Conservation (phyloP, 768 basidiomycete species). For the Leccinum barrowsii region DNA sequence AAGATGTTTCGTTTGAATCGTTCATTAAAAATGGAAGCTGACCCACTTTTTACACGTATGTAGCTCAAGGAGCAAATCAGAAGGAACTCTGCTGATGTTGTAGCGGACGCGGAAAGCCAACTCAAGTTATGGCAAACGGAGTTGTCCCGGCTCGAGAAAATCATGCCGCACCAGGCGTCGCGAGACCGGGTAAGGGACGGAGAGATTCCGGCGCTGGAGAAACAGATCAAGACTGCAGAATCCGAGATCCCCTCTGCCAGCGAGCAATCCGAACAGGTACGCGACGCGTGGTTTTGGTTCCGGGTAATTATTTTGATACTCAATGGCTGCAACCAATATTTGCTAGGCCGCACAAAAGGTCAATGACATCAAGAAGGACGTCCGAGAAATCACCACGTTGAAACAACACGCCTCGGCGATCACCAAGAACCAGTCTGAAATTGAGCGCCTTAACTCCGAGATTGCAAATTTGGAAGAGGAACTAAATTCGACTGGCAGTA, state of each 20-base stretch:
- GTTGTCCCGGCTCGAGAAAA: constrained; percentile 50
- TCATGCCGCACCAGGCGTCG: constrained; percentile 55
- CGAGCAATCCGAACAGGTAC: constrained; percentile 59
- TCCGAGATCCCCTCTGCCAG: constrained; percentile 50
- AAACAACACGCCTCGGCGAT: constrained; percentile 62
- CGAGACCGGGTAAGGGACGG: constrained; percentile 49
- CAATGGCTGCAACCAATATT: neutral
- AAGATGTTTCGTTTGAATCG: constrained; percentile 16
- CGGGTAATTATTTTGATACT: neutral
- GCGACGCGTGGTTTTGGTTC: constrained; percentile 5
- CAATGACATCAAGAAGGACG: constrained; percentile 50
- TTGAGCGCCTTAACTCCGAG: constrained; percentile 58
- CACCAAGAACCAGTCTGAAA: constrained; percentile 54
- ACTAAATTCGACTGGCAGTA: constrained; percentile 67
- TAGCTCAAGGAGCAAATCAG: constrained; percentile 67
- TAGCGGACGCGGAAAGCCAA: constrained; percentile 32
- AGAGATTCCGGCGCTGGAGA: constrained; percentile 68
- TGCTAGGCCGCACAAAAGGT: constrained; percentile 51
- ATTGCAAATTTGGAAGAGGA: constrained; percentile 62
- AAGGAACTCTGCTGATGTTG: constrained; percentile 47
- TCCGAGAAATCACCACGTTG: constrained; percentile 56
- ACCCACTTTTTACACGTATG: neutral
- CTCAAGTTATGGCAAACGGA: constrained; percentile 59
- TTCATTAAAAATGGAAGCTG: neutral
- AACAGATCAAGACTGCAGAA: constrained; percentile 57